Evolutionary conservation across 139 green algal genomes (phyloP).

Genomic region (Picochlorum sp.): DNA sequence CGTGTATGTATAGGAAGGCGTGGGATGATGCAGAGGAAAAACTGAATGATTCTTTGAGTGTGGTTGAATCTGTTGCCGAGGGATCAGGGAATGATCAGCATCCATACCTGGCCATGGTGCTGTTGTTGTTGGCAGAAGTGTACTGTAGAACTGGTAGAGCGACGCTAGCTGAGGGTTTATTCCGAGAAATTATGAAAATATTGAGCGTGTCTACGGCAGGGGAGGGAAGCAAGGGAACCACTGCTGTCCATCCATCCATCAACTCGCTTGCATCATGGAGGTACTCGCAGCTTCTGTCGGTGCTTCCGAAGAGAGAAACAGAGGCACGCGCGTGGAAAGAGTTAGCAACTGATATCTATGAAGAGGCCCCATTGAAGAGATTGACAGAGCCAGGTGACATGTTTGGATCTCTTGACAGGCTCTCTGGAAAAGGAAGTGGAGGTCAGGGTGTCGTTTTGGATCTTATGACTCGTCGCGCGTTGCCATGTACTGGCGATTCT

Average conservation of each 20-base stretch:
- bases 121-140: constrained; percentile 48
- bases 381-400: constrained; percentile 8
- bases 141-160: constrained; percentile 57
- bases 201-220: constrained; percentile 14
- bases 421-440: constrained; percentile 15
- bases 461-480: constrained; percentile 22
- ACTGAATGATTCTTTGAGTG: constrained; percentile 28
- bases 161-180: constrained; percentile 68
- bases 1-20: constrained; percentile 17
- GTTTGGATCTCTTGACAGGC: constrained; percentile 18
- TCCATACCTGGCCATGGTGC: constrained; percentile 39
- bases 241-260: constrained; percentile 42
- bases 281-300: constrained; percentile 62
- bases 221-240: not conserved
- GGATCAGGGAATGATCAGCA: constrained; percentile 12
- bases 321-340: constrained; percentile 21
- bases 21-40: constrained; percentile 56
- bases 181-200: constrained; percentile 42
- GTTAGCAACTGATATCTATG: constrained; percentile 19
- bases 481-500: constrained; percentile 10
- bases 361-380: constrained; percentile 11
- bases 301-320: constrained; percentile 47
- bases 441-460: constrained; percentile 25
- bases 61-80: constrained; percentile 18
- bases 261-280: constrained; percentile 55